Conservation (phyloP, 78 protist species). For the Dictyostelium discoideum region dicty_2.7 NC_007088.5:5671501-5672000, state of each 20-base stretch:
- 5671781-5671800: background rate
- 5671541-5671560: slow-evolving; percentile 89
- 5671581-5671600: slow-evolving; percentile 97
- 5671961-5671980: slow-evolving; percentile 75
- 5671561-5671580: slow-evolving; percentile 91
- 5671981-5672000: slow-evolving; percentile 75
- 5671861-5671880: background rate
- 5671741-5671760: slow-evolving; percentile 84
- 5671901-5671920: background rate
- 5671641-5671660: slow-evolving; percentile 22
- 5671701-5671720: slow-evolving; percentile 97
- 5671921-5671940: background rate
- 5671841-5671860: background rate
- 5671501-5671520: slow-evolving; percentile 89
- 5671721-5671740: slow-evolving; percentile 84
- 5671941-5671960: background rate
- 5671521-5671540: slow-evolving; percentile 87
- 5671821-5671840: background rate
- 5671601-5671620: slow-evolving; percentile 70
- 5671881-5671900: background rate
- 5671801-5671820: background rate
- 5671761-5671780: slow-evolving; percentile 40
- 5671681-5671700: slow-evolving; percentile 86
- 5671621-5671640: slow-evolving; percentile 49
- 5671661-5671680: slow-evolving; percentile 89